Conservation (phyloP, 495 filamentous ascomycete species). For the Lepidopterella palustris region DNA sequence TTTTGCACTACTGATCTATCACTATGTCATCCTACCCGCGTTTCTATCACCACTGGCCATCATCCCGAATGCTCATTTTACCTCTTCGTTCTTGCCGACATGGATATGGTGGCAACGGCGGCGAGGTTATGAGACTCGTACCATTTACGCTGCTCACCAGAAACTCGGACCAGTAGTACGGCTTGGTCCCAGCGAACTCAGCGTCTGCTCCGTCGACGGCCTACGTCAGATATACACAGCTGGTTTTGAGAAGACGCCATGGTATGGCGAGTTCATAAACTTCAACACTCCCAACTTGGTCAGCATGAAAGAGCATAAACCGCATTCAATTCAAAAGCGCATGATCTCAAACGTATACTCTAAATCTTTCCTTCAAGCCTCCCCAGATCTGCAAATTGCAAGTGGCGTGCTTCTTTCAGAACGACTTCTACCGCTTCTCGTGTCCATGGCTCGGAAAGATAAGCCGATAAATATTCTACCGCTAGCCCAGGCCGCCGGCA, state of each 20-base stretch:
- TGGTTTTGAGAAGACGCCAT: constrained; percentile 18
- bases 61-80: constrained; percentile 14
- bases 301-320: constrained; percentile 35
- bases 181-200: constrained; percentile 15
- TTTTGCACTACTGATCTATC: constrained; percentile 2
- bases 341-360: constrained; percentile 65
- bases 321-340: constrained; percentile 57
- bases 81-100: neutral
- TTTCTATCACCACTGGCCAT: constrained; percentile 16
- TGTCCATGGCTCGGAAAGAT: constrained; percentile 21
- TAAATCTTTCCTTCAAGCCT: constrained; percentile 61
- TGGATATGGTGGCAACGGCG: constrained; percentile 15
- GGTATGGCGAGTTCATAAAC: constrained; percentile 15
- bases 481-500: constrained; percentile 27
- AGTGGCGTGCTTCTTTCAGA: constrained; percentile 52
- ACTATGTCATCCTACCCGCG: constrained; percentile 5
- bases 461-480: constrained; percentile 29
- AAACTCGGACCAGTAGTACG: constrained; percentile 11
- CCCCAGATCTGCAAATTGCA: constrained; percentile 53
- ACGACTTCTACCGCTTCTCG: constrained; percentile 46
- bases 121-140: neutral
- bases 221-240: constrained; percentile 16
- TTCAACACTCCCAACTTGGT: constrained; percentile 34
- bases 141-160: constrained; percentile 9
- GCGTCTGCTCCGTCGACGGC: constrained; percentile 13